Evolutionary conservation across 352 stramenopile species (phyloP), one percentile per base, ranked within the genome.

Genomic region (Blastocystis sp.): DNA sequence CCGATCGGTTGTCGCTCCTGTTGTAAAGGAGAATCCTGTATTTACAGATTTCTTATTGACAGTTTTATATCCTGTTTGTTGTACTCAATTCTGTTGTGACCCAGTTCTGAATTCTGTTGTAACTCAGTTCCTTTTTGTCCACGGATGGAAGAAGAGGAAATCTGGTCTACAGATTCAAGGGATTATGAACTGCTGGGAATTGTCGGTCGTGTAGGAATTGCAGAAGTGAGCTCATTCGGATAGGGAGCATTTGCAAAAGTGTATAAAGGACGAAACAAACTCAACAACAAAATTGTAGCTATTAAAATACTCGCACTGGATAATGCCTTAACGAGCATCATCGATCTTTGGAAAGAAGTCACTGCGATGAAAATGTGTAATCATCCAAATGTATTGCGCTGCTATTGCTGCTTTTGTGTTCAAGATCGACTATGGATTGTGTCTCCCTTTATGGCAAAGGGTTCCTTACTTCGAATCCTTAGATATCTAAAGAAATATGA

Each of bases 171-270:
- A 13, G 30, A 89, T n/a, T 42, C 78, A 24, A 58, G 30, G 15
- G 60, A 76, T 6, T 89, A 89, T 78, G 78, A 78, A 42, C 62
- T 79, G 0, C 33, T 78, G 22, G 78, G 78, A 7, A 51, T 79
- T 15, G 64, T 89, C 44, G 78, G 78, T 48, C 40, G 58, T 53
- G 73, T 84, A 4, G 17, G 15, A 54, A 27, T n/a, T 24, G 42
- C 22, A 22, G 24, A 33, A 11, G 1, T 4, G 13, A 62, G 19
- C 37, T 60, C 11, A 33, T 35, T 19, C 40, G 40, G 40, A 17
- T 84, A 84, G 73, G 78, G 78, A 59, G 78, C 78, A 17, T 89
- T 89, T 56, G 78, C 78, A 51, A 76, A 79, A 37, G 78, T 89
- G 42, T 89, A 77, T 56, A 89, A 89, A 56, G 78, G 40, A 33